These are phyloP conservation scores for Cadophora malorum DNA, from an alignment of 2,329 filamentous ascomycete species.

Conservation along the genomic window DNA sequence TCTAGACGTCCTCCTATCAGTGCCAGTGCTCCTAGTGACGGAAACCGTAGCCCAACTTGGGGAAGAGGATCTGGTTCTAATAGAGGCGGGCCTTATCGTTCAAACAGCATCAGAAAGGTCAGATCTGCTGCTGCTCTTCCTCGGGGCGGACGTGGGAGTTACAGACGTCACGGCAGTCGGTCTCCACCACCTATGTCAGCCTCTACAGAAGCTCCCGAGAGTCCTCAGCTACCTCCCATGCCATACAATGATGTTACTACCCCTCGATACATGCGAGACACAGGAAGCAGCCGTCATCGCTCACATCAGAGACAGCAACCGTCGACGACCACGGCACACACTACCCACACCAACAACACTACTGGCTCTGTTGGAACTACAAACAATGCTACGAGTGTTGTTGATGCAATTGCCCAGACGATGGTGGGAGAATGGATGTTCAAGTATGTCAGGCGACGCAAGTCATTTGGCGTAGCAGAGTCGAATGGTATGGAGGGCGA, in stretches of 20 bases:
- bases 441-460: conserved; percentile 86
- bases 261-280: conserved; percentile 53
- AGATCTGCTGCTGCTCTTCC: conserved; percentile 81
- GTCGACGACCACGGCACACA: conserved; percentile 65
- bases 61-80: conserved; percentile 47
- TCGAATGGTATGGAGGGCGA: conserved; percentile 70
- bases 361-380: conserved; percentile 61
- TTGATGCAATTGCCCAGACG: conserved; percentile 95
- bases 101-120: conserved; percentile 77
- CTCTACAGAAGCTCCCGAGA: conserved; percentile 72
- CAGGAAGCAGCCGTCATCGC: conserved; percentile 51
- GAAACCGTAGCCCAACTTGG: conserved; percentile 79
- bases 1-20: conserved; percentile 76
- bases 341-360: conserved; percentile 49
- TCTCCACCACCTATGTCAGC: conserved; percentile 71
- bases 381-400: conserved; percentile 77
- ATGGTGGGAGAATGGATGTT: conserved; percentile 99
- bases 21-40: conserved; percentile 71
- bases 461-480: conserved; percentile 85
- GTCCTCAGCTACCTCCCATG: conserved; percentile 73
- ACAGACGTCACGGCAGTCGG: conserved; percentile 59
- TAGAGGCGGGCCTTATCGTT: conserved; percentile 55
- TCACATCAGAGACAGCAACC: conserved; percentile 61
- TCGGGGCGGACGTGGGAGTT: conserved; percentile 53
- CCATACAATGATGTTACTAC: conserved; percentile 75